phyloP scores from a whole-genome alignment of 495 filamentous ascomycete genomes.

The Podospora pseudoanserina region DNA sequence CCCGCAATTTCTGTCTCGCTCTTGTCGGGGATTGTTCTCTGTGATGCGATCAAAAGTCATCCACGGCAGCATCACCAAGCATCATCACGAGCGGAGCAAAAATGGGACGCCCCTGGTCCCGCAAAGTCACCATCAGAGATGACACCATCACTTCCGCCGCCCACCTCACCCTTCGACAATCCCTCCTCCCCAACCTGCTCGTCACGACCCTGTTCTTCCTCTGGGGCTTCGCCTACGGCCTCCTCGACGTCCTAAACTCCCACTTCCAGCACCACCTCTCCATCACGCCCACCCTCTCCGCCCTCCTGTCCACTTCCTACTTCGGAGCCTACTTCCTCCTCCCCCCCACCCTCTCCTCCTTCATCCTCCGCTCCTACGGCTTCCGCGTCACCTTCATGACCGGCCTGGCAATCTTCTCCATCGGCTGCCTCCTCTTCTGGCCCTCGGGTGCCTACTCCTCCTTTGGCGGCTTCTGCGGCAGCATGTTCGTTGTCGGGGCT shows the following conservation, averaged over 20 bases:
- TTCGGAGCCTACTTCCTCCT: slow-evolving; percentile 54
- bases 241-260: slow-evolving; percentile 52
- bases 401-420: slow-evolving; percentile 51
- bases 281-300: slow-evolving; percentile 33
- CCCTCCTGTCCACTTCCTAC: slow-evolving; percentile 38
- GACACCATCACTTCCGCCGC: slow-evolving; percentile 47
- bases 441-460: slow-evolving; percentile 53
- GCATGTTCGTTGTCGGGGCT: slow-evolving; percentile 66
- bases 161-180: slow-evolving; percentile 53
- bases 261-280: slow-evolving; percentile 40
- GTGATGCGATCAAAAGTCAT: too few relatives aligned
- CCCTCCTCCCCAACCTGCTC: slow-evolving; percentile 47
- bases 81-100: not conserved
- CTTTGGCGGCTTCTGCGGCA: slow-evolving; percentile 66
- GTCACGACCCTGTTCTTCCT: slow-evolving; percentile 68
- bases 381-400: slow-evolving; percentile 59
- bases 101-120: slow-evolving; percentile 3
- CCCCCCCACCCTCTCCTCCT: slow-evolving; percentile 53
- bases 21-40: too few relatives aligned
- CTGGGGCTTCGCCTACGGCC: slow-evolving; percentile 82
- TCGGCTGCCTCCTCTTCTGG: slow-evolving; percentile 62
- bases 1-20: too few relatives aligned
- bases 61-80: too few relatives aligned
- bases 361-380: slow-evolving; percentile 58
- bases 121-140: slow-evolving; percentile 32